Conservation (phyloP, 768 basidiomycete genomes). For the Lactarius quietus region DNA sequence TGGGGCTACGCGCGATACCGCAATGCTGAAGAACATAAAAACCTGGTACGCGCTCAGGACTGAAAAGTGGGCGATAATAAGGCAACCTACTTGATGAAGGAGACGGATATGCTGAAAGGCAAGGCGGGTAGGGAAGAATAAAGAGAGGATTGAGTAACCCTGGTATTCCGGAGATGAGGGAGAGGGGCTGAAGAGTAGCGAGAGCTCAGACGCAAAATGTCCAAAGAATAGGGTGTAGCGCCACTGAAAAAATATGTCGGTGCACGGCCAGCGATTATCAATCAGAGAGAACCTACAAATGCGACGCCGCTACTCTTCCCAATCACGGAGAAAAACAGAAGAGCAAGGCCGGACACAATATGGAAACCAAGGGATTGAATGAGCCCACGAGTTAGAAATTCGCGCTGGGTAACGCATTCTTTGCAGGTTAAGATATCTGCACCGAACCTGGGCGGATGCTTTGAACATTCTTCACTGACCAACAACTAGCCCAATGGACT, state of each 20-base stretch:
- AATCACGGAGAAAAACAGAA: constrained; percentile 62
- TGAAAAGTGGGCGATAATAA: background rate
- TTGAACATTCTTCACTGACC: constrained; percentile 1
- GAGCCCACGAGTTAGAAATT: constrained; percentile 67
- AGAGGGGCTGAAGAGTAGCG: constrained; percentile 59
- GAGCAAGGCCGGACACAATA: constrained; percentile 50
- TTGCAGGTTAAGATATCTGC: constrained; percentile 67
- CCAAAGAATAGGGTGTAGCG: constrained; percentile 69
- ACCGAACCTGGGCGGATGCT: constrained; percentile 57
- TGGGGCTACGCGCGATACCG: constrained; percentile 67
- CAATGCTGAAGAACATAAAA: constrained; percentile 71
- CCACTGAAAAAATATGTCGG: constrained; percentile 51
- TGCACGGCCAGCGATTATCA: background rate
- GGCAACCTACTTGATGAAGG: constrained; percentile 50
- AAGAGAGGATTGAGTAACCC: constrained; percentile 32
- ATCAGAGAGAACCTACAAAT: constrained; percentile 47
- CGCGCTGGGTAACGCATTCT: constrained; percentile 61
- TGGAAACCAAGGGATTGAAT: constrained; percentile 63
- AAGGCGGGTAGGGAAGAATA: constrained; percentile 57
- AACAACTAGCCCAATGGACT: constrained; percentile 23
- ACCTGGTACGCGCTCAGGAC: constrained; percentile 30
- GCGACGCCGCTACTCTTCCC: constrained; percentile 56
- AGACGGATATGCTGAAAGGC: constrained; percentile 75
- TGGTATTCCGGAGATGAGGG: constrained; percentile 33
- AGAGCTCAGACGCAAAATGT: constrained; percentile 58